Base-by-base conservation (phyloP, 805 yeast species). In the Saccharomycopsis sp. region DNA sequence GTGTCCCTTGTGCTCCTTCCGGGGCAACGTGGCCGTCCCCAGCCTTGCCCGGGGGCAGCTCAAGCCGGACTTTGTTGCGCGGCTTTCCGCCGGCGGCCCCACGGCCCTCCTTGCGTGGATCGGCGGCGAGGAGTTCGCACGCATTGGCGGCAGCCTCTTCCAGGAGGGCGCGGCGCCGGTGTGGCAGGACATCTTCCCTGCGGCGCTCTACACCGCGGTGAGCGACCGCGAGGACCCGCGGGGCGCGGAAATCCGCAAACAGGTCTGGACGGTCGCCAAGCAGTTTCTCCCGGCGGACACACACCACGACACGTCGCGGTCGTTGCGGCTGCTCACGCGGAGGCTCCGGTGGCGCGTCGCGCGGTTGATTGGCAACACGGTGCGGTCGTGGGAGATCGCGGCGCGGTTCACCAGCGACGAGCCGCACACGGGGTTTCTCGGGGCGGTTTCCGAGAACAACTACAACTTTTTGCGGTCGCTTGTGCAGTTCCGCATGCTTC, bases 1-100 rank as follows among this genome's bases (percentile, higher is more conserved):
- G 14, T 60, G 62, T 48, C 62, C 62, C 1, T 44, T 60, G 21
- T 60, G 62, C 50, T 21, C 52, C 4, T 57, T 57, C 34, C 14
- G 29, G 20, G 62, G 62, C 15, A 41, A 21, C 18, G 18, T 24
- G 5, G 24, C 55, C 15, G 52, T 60, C 40, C 61, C 58, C 7
- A 46, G 57, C 3, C 12, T 21, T 53, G 7, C 29, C 16, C 18
- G 50, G 15, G 55, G 55, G 2, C 34, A 52, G 21, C 5, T 52
- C 4, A 34, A 16, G 18, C 40, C 34, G 15, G 20, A 29, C 5
- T 7, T 29, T 5, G 12, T 29, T 7, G 37, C n/a, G n/a, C n/a
- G n/a, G n/a, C n/a, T n/a, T n/a, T n/a, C n/a, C n/a, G n/a, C n/a
- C n/a, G n/a, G n/a, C n/a, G n/a, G n/a, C n/a, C n/a, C n/a, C n/a